Percentiles rank a stretch among this genome's conserved stretches.
Conservation (phyloP, 768 basidiomycete genomes). For the Mycena capillaripes region DNA sequence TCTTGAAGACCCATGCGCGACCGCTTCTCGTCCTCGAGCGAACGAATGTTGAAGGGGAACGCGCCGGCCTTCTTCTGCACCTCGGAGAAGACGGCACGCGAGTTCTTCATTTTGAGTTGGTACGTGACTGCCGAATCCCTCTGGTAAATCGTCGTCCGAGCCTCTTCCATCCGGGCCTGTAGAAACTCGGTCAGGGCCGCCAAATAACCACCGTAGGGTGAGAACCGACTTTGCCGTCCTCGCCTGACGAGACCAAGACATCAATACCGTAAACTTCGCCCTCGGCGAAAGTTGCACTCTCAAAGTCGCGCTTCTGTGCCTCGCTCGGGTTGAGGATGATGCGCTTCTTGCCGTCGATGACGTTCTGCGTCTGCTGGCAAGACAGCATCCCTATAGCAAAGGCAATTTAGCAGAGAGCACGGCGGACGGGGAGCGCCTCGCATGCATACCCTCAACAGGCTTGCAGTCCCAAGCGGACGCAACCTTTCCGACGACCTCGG, state of each 20-base stretch:
- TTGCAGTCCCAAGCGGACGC: conserved; percentile 86
- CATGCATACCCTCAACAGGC: conserved; percentile 93
- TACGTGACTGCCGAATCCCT: conserved; percentile 89
- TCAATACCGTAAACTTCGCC: conserved; percentile 97
- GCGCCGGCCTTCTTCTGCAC: conserved; percentile 98
- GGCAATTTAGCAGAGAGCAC: neutral
- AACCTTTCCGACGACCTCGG: conserved; percentile 84
- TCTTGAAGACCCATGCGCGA: conserved; percentile 96
- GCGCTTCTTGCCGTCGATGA: conserved; percentile 96
- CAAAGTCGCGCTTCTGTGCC: conserved; percentile 87
- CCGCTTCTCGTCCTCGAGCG: conserved; percentile 95
- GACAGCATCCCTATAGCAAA: conserved; percentile 85
- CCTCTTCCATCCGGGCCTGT: conserved; percentile 91
- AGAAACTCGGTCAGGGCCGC: conserved; percentile 6
- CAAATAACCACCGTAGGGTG: conserved; percentile 8
- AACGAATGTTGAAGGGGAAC: conserved; percentile 97
- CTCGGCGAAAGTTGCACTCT: conserved; percentile 89
- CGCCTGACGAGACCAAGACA: conserved; percentile 87
- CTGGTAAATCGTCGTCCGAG: conserved; percentile 94
- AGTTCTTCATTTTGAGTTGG: conserved; percentile 98
- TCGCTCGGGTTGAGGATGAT: conserved; percentile 93
- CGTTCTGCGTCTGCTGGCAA: conserved; percentile 94
- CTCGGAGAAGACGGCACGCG: conserved; percentile 95
- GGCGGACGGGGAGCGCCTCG: neutral
- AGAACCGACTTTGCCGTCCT: conserved; percentile 87